Base-by-base conservation (phyloP, 495 filamentous ascomycete genomes). In the Margaritispora aquatica region DNA sequence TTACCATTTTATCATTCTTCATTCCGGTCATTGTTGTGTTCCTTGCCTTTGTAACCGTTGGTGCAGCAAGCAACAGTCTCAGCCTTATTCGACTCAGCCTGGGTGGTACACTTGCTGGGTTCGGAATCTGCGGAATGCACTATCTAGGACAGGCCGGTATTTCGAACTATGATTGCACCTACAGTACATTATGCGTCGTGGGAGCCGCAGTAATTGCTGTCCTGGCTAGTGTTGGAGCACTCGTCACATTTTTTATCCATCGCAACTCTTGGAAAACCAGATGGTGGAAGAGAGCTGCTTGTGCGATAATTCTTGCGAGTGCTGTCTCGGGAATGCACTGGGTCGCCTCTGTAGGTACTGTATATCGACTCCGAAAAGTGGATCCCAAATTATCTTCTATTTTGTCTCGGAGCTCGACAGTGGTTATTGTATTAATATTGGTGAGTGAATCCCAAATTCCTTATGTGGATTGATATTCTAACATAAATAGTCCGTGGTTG, bases 291-390 rank as follows among this genome's bases (percentile, higher is more conserved):
- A 76, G 90, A 58, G 66, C 76, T 21, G 55, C 84, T 2, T 88
- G 84, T 63, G 88, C 87, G 7, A 67, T 80, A 23, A 55, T 92
- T 7, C 74, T 96, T 34, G 87, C 88, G 23, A 72, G 77, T 15
- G 88, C 87, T 34, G 89, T 93, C 2, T 89, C 84, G 20, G 89
- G 88, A 1, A 94, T 96, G 90, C 90, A 96, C 67, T 96, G 90
- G 89, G 85, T 85, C 19, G 90, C 89, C 15, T 78, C 86, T 2
- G 72, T 84, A 15, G 90, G 91, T 11, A 60, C 59, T 13, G 21
- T 51, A 15, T 63, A 62, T 21, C 58, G 57, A 26, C 34, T 60
- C 8, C 48, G 15, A 19, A 59, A 48, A 10, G n/a, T 23, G 4
- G 49, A 21, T 69, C 9, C 27, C 27, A 46, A 15, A 23, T 22